A percentile compares a stretch with the other conserved stretches of the same genome.
Conservation (phyloP, 495 filamentous ascomycete species). For the Penicillium atrosanguineum region DNA sequence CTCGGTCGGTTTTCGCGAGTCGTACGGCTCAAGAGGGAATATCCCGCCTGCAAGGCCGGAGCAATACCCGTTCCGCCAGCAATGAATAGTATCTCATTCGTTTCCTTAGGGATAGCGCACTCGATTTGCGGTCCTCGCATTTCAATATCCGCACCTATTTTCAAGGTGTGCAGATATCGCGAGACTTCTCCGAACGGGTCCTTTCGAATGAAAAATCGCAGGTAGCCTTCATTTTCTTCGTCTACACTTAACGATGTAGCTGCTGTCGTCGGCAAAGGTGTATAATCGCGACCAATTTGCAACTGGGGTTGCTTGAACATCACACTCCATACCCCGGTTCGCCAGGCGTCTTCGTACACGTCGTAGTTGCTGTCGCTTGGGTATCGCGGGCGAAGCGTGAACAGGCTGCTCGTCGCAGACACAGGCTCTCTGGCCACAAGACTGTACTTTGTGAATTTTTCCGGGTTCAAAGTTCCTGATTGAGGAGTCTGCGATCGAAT, state of each 20-base stretch:
- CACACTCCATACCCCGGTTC: slow-evolving; percentile 73
- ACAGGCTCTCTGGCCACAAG: slow-evolving; percentile 64
- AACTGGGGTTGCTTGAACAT: slow-evolving; percentile 92
- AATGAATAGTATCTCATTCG: slow-evolving; percentile 68
- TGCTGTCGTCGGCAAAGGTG: slow-evolving; percentile 65
- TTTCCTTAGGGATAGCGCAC: slow-evolving; percentile 55
- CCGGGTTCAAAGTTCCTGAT: slow-evolving; percentile 44
- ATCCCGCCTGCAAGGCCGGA: slow-evolving; percentile 77
- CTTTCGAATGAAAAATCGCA: slow-evolving; percentile 56
- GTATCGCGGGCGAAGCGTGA: slow-evolving; percentile 59
- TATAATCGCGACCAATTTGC: slow-evolving; percentile 86
- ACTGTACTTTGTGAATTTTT: slow-evolving; percentile 63
- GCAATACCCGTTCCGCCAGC: slow-evolving; percentile 94
- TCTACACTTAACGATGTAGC: slow-evolving; percentile 23
- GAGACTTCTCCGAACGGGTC: slow-evolving; percentile 62
- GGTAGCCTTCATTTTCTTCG: slow-evolving; percentile 34
- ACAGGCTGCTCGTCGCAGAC: slow-evolving; percentile 72
- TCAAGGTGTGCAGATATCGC: slow-evolving; percentile 63
- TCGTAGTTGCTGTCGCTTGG: slow-evolving; percentile 35
- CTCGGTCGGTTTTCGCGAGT: slow-evolving; percentile 24
- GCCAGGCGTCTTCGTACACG: slow-evolving; percentile 52
- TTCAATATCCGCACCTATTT: slow-evolving; percentile 60
- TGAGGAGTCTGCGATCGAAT: slow-evolving; percentile 26
- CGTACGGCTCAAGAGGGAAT: slow-evolving; percentile 49
- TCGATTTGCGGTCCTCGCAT: slow-evolving; percentile 77